Conservation (phyloP, 2,329 filamentous ascomycete genomes). For the Colletotrichum australisinense region DNA sequence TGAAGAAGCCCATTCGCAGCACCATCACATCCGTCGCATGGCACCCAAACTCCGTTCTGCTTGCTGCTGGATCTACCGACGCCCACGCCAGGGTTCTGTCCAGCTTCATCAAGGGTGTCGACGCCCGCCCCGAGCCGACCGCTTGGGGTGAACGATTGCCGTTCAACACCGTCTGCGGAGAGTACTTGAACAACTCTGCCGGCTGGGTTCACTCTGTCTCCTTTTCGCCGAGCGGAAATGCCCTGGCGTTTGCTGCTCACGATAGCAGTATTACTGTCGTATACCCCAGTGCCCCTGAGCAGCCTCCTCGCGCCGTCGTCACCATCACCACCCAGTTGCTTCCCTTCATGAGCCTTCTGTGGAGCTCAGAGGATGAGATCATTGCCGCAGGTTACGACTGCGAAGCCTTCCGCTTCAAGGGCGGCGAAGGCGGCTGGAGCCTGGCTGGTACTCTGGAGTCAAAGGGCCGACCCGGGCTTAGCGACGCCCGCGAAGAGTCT, state of each 20-base stretch:
- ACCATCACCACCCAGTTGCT: slow-evolving; percentile 90
- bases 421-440: slow-evolving; percentile 84
- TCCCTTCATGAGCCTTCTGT: slow-evolving; percentile 92
- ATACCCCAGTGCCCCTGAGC: slow-evolving; percentile 91
- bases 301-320: slow-evolving; percentile 89
- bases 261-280: slow-evolving; percentile 98
- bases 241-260: slow-evolving; percentile 93
- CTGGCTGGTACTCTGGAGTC: slow-evolving; percentile 83
- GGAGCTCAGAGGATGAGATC: slow-evolving; percentile 92
- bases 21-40: slow-evolving; percentile 95
- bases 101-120: slow-evolving; percentile 95
- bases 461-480: slow-evolving; percentile 72
- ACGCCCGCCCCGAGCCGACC: slow-evolving; percentile 84
- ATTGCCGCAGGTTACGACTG: slow-evolving; percentile 93
- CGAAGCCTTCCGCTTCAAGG: slow-evolving; percentile 90
- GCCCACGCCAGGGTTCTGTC: slow-evolving; percentile 96
- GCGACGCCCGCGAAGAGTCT: slow-evolving; percentile 82
- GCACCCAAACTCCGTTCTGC: slow-evolving; percentile 96
- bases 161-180: slow-evolving; percentile 98
- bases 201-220: slow-evolving; percentile 96
- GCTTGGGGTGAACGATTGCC: slow-evolving; percentile 96
- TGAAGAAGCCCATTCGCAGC: slow-evolving; percentile 98
- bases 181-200: slow-evolving; percentile 94
- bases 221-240: slow-evolving; percentile 92
- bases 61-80: slow-evolving; percentile 96